Evolutionary conservation across 1,284 basidiomycete species (phyloP).

Genomic region (Cutaneotrichosporon mucoides): DNA sequence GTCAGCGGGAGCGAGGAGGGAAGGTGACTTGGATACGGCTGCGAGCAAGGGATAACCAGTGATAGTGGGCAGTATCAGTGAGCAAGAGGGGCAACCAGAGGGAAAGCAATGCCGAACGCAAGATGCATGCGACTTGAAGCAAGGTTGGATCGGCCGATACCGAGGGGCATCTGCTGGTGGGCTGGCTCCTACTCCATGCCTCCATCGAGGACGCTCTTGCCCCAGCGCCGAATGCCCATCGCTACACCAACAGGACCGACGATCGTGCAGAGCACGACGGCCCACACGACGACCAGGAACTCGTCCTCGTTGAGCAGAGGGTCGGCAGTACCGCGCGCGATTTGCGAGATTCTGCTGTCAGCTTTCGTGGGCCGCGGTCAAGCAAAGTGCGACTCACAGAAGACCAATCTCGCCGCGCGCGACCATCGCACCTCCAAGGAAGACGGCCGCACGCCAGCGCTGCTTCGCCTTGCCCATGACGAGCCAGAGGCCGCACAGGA

Average conservation of each 20-base stretch:
- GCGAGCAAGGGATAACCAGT: too few relatives aligned
- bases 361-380: background rate
- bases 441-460: slow-evolving; percentile 25
- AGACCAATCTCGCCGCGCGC: slow-evolving; percentile 58
- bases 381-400: slow-evolving; percentile 38
- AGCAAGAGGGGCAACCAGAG: too few relatives aligned
- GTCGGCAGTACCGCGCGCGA: slow-evolving; percentile 26
- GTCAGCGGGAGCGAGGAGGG: too few relatives aligned
- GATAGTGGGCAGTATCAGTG: too few relatives aligned
- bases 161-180: too few relatives aligned
- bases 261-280: slow-evolving; percentile 55
- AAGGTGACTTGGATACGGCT: too few relatives aligned
- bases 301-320: slow-evolving; percentile 49
- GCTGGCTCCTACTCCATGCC: slow-evolving; percentile 29
- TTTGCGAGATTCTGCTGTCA: slow-evolving; percentile 29
- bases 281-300: slow-evolving; percentile 54
- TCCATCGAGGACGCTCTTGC: slow-evolving; percentile 37
- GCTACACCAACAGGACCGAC: slow-evolving; percentile 53
- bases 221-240: slow-evolving; percentile 42
- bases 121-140: background rate
- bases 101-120: background rate
- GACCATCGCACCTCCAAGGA: slow-evolving; percentile 54
- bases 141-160: background rate
- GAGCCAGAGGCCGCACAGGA: slow-evolving; percentile 48
- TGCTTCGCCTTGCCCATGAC: slow-evolving; percentile 1